Evolutionary conservation across 441 rosid genomes (phyloP), one percentile per base, ranked within the genome.

Genomic region (Erysimum cheiri): DNA sequence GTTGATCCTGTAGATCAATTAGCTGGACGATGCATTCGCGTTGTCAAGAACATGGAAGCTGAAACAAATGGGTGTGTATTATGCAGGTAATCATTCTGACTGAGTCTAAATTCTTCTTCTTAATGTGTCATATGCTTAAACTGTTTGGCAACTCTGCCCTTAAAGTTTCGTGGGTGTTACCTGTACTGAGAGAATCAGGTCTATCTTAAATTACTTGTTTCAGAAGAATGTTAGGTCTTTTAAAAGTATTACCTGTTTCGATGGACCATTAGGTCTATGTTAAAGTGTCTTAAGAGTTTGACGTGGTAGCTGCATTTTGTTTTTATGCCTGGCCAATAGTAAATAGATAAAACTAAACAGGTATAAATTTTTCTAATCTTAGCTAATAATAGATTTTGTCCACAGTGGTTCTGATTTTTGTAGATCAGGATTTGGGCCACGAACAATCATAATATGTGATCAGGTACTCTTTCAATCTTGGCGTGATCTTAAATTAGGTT

Each of bases 391-490:
- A 46, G 26, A 1, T 19, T 40, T 40, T 58, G 53, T 74, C 54
- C 12, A 6, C 83, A 93, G 98, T 88, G 82, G 80, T 72, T 88
- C 83, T 70, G 98, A 96, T 82, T 96, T 96, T 77, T 72, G 86
- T 36, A 81, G 77, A 58, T 76, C 79, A 12, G 74, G 60, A 41
- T 95, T 95, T 79, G 85, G 89, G 79, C 93, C 92, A 47, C 85
- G 87, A 54, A 95, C 97, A 36, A 88, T 95, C 58, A 90, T 95
- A 82, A 79, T 87, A 46, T 91, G 99, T 80, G 99, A 95, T 79
- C 99, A 95, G 84, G 99, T 95, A 87, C 67, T 87, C 68, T 70
- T 43, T 39, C 58, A 46, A 68, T 64, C 28, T 10, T 32, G 39
- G 60, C 37, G 44, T 22, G 50, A 40, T 62, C 60, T 70, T 56